Evolutionary conservation across 1,284 basidiomycete species (phyloP).

Genomic region (Rhodotorula sp.): DNA sequence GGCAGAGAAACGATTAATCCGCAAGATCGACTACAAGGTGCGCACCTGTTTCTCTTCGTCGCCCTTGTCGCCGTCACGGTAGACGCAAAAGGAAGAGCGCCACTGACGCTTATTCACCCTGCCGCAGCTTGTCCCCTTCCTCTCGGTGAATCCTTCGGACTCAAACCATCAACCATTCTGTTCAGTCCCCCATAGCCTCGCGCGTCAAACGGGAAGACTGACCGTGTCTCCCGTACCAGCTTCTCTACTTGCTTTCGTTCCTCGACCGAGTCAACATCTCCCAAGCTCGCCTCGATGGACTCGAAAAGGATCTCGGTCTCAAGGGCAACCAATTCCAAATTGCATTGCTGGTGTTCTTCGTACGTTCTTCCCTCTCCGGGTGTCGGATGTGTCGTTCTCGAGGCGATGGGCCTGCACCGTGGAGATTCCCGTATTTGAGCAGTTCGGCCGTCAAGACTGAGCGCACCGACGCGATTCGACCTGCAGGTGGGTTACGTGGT

Average conservation of each 20-base stretch:
- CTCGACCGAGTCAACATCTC: slow-evolving; percentile 48
- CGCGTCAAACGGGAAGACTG: no score
- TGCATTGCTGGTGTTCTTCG: slow-evolving; percentile 43
- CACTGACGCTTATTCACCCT: no score
- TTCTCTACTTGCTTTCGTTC: slow-evolving; percentile 50
- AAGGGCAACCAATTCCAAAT: slow-evolving; percentile 38
- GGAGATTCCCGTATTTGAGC: no score
- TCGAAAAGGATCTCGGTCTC: slow-evolving; percentile 50
- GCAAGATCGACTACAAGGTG: slow-evolving; percentile 39
- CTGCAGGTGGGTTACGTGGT: neutral
- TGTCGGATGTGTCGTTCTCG: neutral
- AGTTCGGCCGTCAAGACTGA: neutral
- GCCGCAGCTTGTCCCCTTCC: slow-evolving; percentile 36
- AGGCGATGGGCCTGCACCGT: neutral
- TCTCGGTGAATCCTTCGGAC: no score
- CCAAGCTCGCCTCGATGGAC: slow-evolving; percentile 43
- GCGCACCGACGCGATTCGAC: no score
- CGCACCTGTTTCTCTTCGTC: neutral
- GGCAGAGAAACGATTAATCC: slow-evolving; percentile 29
- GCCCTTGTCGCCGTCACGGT: neutral
- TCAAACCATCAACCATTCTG: no score
- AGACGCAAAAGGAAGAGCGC: no score
- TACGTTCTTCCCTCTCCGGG: slow-evolving; percentile 47
- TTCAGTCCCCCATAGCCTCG: no score
- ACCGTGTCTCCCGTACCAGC: neutral